Percentiles rank a stretch among this genome's conserved stretches.
These are phyloP conservation scores for Rubroshorea leprosula DNA, from an alignment of 345 rosid genomes.

Conservation along the genomic window DNA sequence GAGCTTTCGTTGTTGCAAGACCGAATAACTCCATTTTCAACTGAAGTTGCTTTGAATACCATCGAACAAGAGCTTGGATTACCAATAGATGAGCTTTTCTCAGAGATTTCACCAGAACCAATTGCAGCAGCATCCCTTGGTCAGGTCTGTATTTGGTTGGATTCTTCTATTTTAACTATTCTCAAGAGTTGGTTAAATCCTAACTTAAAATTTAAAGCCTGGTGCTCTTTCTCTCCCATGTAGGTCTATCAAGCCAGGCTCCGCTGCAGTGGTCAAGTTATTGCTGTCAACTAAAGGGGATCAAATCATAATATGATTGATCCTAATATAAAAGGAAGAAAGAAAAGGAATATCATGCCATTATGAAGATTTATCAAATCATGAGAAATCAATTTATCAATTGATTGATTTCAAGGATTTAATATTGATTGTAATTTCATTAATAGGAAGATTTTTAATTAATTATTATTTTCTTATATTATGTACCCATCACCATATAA, in stretches of 20 bases:
- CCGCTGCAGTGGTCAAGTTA: conserved; percentile 48
- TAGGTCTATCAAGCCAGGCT: conserved; percentile 96
- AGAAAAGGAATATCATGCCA: too few species aligned
- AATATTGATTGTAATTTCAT: too few species aligned
- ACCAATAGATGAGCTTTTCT: conserved; percentile 63
- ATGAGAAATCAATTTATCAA: too few species aligned
- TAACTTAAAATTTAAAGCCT: neutral
- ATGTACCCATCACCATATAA: too few species aligned
- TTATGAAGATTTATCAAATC: too few species aligned
- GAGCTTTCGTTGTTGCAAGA: conserved; percentile 88
- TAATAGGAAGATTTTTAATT: too few species aligned
- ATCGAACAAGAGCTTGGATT: conserved; percentile 75
- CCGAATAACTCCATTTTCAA: conserved; percentile 84
- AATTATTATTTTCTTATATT: too few species aligned
- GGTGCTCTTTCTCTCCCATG: conserved; percentile 9
- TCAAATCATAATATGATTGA: too few species aligned
- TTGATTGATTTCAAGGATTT: too few species aligned
- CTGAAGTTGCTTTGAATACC: conserved; percentile 64
- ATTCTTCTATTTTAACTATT: neutral
- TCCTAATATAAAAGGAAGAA: too few species aligned
- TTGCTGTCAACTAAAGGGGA: too few species aligned
- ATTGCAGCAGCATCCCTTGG: conserved; percentile 93
- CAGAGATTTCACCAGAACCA: conserved; percentile 91
- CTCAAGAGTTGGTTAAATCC: neutral
- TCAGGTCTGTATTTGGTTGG: conserved; percentile 42